Percentiles rank a stretch among this genome's conserved stretches.
phyloP scores from a whole-genome alignment of 345 rosid genomes.

The Litchi chinensis region DNA sequence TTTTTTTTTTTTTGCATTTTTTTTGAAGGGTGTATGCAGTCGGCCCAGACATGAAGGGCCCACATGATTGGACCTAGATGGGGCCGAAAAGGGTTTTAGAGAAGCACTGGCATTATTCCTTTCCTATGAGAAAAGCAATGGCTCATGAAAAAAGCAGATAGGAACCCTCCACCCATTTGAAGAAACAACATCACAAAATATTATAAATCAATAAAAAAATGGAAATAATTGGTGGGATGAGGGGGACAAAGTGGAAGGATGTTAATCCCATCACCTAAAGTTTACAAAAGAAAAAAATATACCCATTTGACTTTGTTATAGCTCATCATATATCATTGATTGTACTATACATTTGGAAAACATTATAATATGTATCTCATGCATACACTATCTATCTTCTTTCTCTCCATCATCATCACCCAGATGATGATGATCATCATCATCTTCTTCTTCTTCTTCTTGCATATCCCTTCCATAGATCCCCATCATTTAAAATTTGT shows the following conservation, averaged over 20 bases:
- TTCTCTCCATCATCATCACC: not conserved
- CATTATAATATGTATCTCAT: slow-evolving; percentile 14
- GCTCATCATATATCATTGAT: slow-evolving; percentile 59
- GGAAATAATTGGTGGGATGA: slow-evolving; percentile 7
- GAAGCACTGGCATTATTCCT: slow-evolving; percentile 55
- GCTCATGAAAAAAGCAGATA: slow-evolving; percentile 39
- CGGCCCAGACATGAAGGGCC: slow-evolving; percentile 47
- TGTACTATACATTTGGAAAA: slow-evolving; percentile 32
- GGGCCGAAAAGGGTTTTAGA: slow-evolving; percentile 48
- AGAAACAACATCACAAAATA: not conserved
- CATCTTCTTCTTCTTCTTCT: not conserved
- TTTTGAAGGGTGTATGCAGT: slow-evolving; percentile 11
- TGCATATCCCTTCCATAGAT: not conserved
- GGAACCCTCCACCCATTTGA: slow-evolving; percentile 40
- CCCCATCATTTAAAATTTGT: not conserved
- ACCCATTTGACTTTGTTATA: slow-evolving; percentile 57
- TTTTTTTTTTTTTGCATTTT: no score
- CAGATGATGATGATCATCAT: no score
- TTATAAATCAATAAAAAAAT: not conserved
- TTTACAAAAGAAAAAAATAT: slow-evolving; percentile 28
- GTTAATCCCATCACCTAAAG: slow-evolving; percentile 86
- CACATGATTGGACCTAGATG: slow-evolving; percentile 46
- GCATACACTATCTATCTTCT: slow-evolving; percentile 3
- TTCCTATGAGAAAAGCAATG: slow-evolving; percentile 56
- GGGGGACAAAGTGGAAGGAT: slow-evolving; percentile 97